Base-by-base conservation (phyloP, 768 basidiomycete species). In the Boletus vinaceobasis region DNA sequence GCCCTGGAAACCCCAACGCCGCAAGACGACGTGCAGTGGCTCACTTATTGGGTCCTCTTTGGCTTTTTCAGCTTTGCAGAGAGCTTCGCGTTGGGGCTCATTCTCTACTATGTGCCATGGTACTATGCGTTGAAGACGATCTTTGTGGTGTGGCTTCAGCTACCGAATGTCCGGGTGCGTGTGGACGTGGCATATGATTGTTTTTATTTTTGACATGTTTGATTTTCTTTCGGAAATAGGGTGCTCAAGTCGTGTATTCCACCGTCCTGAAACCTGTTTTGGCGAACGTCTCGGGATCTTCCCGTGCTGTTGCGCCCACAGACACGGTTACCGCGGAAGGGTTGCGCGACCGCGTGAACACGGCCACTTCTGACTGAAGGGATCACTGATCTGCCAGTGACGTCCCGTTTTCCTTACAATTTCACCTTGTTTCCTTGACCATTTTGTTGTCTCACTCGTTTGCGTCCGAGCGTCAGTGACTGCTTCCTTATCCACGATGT, bases 1-100 rank as follows among this genome's bases (percentile, higher is more conserved):
- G 95, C 97, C 29, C 84, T 99, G 68, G 96, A 98, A 73, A 74
- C 81, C 5, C 90, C 92, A n/a, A 79, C 82, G 3, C 78, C 85
- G 55, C 80, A 86, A 61, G 93, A 96, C 62, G 90, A 96, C 73
- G 79, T 88, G 65, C 94, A 97, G 75, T 98, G 94, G 94, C 80
- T 98, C 67, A 96, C 95, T 3, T 98, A 98, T 79, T 98, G 96
- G 96, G 81, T 91, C 67, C 82, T 96, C 50, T 95, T 97, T 63
- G 93, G 93, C 51, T 88, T 86, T 73, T 87, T 97, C 82, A 96
- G 88, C 78, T 91, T 97, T 74, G 65, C 90, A 56, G 96, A 98
- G 76, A 87, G 83, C 66, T 80, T 96, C 63, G 91, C 90, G 49
- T 78, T 91, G 59, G 83, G 88, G 48, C 56, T 89, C 57, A 82